A percentile compares a stretch with the other conserved stretches of the same genome.
Evolutionary conservation across 1,284 basidiomycete species (phyloP).

Genomic region (Abortiporus biennis): DNA sequence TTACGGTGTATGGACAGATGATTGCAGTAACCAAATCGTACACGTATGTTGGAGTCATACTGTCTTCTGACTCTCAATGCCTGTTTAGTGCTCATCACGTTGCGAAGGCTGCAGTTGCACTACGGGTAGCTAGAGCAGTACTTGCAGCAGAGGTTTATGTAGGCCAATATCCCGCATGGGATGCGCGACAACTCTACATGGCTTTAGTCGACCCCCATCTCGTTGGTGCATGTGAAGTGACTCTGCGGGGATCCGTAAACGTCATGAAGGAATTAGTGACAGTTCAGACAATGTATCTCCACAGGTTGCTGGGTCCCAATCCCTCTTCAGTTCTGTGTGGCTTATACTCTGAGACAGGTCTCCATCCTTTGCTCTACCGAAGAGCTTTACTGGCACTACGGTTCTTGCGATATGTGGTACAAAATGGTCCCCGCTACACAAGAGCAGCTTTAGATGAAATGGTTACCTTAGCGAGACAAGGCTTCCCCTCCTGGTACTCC

Average conservation of each 20-base stretch:
- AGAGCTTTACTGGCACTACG: slow-evolving; percentile 4
- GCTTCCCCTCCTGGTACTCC: not conserved
- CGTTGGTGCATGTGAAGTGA: slow-evolving; percentile 21
- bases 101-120: not conserved
- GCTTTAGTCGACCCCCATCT: slow-evolving; percentile 26
- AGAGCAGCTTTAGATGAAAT: not conserved
- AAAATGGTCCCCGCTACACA: not conserved
- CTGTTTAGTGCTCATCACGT: not conserved
- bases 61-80: not conserved
- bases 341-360: slow-evolving; percentile 8
- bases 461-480: not conserved
- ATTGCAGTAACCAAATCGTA: not conserved
- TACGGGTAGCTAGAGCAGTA: not conserved
- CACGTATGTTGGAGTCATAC: not conserved
- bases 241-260: slow-evolving; percentile 4
- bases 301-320: slow-evolving; percentile 5
- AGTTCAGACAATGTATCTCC: slow-evolving; percentile 5
- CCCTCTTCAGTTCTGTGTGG: not conserved
- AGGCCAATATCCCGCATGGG: not conserved
- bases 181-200: slow-evolving; percentile 17
- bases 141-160: slow-evolving; percentile 13
- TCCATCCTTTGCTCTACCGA: slow-evolving; percentile 3
- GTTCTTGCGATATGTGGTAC: not conserved
- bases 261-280: not conserved
- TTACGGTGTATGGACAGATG: not conserved